Percentiles rank a stretch among this genome's conserved stretches.
Evolutionary conservation across 2,329 filamentous ascomycete genomes (phyloP).

Genomic region (Colletotrichum tropicicola): DNA sequence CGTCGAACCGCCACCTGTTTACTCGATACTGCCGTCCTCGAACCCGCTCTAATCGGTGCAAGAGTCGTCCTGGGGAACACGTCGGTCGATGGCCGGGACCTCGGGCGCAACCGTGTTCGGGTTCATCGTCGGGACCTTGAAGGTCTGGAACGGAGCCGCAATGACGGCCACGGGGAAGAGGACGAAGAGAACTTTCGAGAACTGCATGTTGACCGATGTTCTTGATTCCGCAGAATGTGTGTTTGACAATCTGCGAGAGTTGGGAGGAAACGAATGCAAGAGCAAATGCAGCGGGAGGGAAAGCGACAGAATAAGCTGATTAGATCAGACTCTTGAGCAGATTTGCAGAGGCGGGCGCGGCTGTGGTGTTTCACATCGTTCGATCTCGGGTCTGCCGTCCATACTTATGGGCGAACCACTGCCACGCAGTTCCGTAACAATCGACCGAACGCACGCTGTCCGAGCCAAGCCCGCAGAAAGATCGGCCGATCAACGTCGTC

Average conservation of each 20-base stretch:
- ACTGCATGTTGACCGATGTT: constrained; percentile 36
- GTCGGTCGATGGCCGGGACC: constrained; percentile 20
- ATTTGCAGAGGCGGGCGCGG: neutral
- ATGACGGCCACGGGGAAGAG: constrained; percentile 32
- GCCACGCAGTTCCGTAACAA: neutral
- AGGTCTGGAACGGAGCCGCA: constrained; percentile 32
- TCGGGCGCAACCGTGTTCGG: constrained; percentile 22
- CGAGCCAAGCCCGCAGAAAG: constrained; percentile 15
- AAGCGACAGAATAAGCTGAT: neutral
- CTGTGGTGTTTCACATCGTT: constrained; percentile 14
- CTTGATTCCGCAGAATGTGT: neutral
- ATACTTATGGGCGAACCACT: constrained; percentile 26
- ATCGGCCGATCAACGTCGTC: constrained; percentile 18
- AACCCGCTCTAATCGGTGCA: constrained; percentile 9
- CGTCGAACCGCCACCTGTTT: neutral
- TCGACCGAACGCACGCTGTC: constrained; percentile 18
- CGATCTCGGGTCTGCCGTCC: neutral
- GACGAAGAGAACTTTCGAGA: constrained; percentile 31
- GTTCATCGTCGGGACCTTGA: constrained; percentile 26
- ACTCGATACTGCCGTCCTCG: neutral
- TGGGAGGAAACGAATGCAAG: neutral
- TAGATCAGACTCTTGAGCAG: constrained; percentile 1
- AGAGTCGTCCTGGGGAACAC: constrained; percentile 20
- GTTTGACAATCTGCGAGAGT: neutral
- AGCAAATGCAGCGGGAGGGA: neutral